These are phyloP conservation scores for Friedmanniomyces simplex DNA, from an alignment of 495 filamentous ascomycete genomes.

Conservation along the genomic window DNA sequence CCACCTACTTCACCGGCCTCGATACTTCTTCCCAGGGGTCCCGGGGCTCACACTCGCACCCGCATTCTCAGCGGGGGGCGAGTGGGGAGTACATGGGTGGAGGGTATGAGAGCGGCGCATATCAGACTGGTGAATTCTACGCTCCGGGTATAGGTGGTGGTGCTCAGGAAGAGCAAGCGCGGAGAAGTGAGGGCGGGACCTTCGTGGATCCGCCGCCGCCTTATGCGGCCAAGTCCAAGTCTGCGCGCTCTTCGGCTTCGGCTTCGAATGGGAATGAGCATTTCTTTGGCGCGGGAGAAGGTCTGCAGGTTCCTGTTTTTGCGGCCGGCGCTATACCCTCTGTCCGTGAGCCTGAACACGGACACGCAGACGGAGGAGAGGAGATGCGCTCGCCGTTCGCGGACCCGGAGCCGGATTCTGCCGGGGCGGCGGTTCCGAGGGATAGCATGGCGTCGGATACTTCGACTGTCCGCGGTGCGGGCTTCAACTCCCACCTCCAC, in stretches of 20 bases:
- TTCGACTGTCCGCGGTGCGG: neutral
- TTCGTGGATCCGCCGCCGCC: neutral
- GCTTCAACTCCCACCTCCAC: too few relatives aligned
- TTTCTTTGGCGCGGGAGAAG: neutral
- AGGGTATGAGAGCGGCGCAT: too few relatives aligned
- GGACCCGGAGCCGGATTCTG: neutral
- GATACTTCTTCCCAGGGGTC: slow-evolving; percentile 6
- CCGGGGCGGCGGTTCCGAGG: too few relatives aligned
- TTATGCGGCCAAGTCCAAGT: neutral
- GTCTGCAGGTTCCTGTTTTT: neutral
- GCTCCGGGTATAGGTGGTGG: neutral
- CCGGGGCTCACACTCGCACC: neutral
- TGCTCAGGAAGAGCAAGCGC: neutral
- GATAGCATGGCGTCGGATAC: neutral
- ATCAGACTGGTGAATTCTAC: neutral
- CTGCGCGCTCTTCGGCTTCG: too few relatives aligned
- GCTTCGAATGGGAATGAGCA: neutral
- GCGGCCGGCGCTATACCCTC: neutral
- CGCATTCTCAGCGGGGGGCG: neutral
- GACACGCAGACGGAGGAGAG: neutral
- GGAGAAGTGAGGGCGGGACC: neutral
- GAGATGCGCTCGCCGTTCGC: neutral
- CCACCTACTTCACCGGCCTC: slow-evolving; percentile 5
- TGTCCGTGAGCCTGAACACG: neutral
- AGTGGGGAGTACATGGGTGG: neutral